These are phyloP conservation scores for Cercospora sesami DNA, from an alignment of 2,329 filamentous ascomycete species.

Conservation along the genomic window DNA sequence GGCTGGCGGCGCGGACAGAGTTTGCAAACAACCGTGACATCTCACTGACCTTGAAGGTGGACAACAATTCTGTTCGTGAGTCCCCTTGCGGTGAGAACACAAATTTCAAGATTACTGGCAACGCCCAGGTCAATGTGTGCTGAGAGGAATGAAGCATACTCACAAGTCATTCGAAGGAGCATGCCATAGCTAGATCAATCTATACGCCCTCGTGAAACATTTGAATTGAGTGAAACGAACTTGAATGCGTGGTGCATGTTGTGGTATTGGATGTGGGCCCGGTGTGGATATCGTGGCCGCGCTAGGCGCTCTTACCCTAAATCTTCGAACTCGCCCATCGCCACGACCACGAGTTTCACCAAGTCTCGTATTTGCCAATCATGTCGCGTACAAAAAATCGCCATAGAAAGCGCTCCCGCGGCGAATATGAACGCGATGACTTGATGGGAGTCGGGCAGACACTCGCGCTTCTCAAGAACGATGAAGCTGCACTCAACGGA, in stretches of 20 bases:
- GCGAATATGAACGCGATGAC: conserved; percentile 31
- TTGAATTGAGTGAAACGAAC: neutral
- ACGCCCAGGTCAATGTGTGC: conserved; percentile 47
- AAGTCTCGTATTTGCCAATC: neutral
- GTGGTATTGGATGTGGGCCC: neutral
- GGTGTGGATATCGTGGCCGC: neutral
- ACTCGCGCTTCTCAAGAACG: conserved; percentile 29
- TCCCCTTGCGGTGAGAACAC: conserved; percentile 57
- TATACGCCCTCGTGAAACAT: neutral
- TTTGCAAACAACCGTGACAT: conserved; percentile 58
- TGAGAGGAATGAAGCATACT: conserved; percentile 25
- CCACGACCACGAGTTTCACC: neutral
- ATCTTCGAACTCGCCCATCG: neutral
- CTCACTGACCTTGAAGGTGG: conserved; percentile 52
- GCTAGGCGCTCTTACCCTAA: neutral
- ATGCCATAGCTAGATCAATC: neutral
- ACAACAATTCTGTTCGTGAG: conserved; percentile 55
- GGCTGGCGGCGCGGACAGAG: conserved; percentile 54
- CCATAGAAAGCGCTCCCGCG: conserved; percentile 32
- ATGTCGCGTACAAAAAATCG: conserved; percentile 10
- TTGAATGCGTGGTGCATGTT: neutral
- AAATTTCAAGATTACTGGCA: conserved; percentile 52
- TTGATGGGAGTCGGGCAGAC: conserved; percentile 33
- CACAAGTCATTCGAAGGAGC: neutral
- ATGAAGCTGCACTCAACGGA: neutral